Percentiles rank a stretch among this genome's conserved stretches.
Conservation (phyloP, 129 eudicot genomes). For the Flaveria brownii region DNA sequence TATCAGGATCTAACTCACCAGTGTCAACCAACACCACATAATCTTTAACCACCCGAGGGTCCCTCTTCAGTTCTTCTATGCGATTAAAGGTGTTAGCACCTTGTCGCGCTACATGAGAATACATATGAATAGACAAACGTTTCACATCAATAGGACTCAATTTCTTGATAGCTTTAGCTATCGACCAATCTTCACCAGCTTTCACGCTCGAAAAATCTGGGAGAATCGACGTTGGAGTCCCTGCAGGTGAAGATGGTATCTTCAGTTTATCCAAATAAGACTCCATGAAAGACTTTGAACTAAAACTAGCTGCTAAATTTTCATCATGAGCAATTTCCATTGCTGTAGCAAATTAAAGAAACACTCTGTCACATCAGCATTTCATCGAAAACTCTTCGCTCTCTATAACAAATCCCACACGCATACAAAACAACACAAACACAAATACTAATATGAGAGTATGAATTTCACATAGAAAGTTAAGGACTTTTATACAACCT, state of each 20-base stretch:
- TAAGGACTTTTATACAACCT: not conserved
- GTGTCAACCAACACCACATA: conserved; percentile 28
- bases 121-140: conserved; percentile 74
- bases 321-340: conserved; percentile 5
- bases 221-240: conserved; percentile 31
- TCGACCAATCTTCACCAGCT: conserved; percentile 13
- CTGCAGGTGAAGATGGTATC: conserved; percentile 26
- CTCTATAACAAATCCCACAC: not conserved
- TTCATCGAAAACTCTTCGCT: conserved; percentile 1
- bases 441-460: conserved; percentile 3
- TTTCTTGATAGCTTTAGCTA: conserved; percentile 60
- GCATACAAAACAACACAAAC: not conserved
- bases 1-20: conserved; percentile 21
- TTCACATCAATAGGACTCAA: conserved; percentile 75
- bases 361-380: not conserved
- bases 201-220: conserved; percentile 6
- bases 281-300: conserved; percentile 30
- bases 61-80: conserved; percentile 23
- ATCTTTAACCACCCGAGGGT: conserved; percentile 15
- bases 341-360: conserved; percentile 11
- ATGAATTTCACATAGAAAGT: not conserved
- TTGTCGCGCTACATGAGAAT: conserved; percentile 53
- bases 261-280: conserved; percentile 20
- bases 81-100: conserved; percentile 33
- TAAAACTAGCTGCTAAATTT: conserved; percentile 19